These are phyloP conservation scores for Russula griseocarnosa DNA, from an alignment of 768 basidiomycete genomes.

Conservation along the genomic window DNA sequence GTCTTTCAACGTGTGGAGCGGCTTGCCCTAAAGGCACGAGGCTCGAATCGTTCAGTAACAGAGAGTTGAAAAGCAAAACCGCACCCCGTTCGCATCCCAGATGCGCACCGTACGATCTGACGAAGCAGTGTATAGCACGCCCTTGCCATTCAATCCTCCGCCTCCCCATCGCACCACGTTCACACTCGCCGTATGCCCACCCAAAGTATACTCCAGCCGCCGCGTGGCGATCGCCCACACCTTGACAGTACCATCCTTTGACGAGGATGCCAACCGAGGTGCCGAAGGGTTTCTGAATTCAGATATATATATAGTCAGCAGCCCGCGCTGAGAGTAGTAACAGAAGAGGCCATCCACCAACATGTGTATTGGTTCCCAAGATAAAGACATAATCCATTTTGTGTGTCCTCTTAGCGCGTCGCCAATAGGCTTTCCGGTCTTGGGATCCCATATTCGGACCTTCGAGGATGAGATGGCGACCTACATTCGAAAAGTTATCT, in stretches of 20 bases:
- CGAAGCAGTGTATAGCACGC: conserved; percentile 90
- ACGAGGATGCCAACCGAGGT: conserved; percentile 89
- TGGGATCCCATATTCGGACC: conserved; percentile 91
- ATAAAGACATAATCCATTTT: conserved; percentile 93
- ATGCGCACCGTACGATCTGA: conserved; percentile 92
- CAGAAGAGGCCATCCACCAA: conserved; percentile 38
- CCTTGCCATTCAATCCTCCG: conserved; percentile 56
- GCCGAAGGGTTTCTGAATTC: conserved; percentile 63
- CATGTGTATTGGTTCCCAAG: conserved; percentile 97
- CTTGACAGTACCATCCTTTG: conserved; percentile 95
- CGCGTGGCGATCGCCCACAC: conserved; percentile 82
- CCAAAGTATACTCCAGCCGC: conserved; percentile 74
- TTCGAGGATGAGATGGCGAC: conserved; percentile 28
- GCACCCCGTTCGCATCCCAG: conserved; percentile 82
- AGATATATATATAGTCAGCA: conserved; percentile 9
- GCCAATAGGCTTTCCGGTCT: conserved; percentile 82
- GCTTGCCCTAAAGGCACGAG: conserved; percentile 58
- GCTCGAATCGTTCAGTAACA: not conserved
- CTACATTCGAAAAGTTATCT: not conserved
- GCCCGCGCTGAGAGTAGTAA: not conserved
- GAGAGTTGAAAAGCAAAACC: not conserved
- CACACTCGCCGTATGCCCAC: conserved; percentile 90
- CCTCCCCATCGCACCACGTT: conserved; percentile 98
- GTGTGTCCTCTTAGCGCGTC: conserved; percentile 89
- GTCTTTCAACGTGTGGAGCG: conserved; percentile 81